Conservation (phyloP, 441 rosid genomes). For the Lepidium campestre region DNA sequence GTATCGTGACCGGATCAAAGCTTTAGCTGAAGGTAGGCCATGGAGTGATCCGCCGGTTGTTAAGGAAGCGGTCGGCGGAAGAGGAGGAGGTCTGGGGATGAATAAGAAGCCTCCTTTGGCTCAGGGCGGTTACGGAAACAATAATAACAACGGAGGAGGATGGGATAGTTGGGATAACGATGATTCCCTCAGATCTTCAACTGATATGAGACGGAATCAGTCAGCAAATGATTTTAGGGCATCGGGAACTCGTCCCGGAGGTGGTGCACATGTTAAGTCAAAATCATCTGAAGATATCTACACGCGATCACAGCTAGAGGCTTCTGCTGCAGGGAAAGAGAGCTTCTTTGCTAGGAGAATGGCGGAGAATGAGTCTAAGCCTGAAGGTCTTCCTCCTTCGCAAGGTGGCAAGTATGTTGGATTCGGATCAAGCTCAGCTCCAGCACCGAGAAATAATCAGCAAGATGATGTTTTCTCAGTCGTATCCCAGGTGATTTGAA, state of each 20-base stretch:
- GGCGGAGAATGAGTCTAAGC: conserved; percentile 71
- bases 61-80: conserved; percentile 40
- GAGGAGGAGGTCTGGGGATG: conserved; percentile 13
- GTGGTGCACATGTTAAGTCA: conserved; percentile 55
- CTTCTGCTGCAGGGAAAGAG: conserved; percentile 80
- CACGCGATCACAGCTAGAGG: conserved; percentile 66
- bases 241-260: conserved; percentile 26
- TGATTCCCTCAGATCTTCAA: conserved; percentile 48
- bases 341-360: conserved; percentile 67
- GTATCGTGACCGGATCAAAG: conserved; percentile 81
- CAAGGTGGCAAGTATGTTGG: conserved; percentile 95
- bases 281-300: conserved; percentile 81
- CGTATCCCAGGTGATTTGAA: conserved; percentile 62
- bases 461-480: conserved; percentile 72
- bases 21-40: conserved; percentile 79
- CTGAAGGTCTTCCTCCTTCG: conserved; percentile 87
- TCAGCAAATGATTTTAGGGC: conserved; percentile 65
- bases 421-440: conserved; percentile 80
- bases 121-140: conserved; percentile 26
- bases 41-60: conserved; percentile 87
- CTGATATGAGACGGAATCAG: conserved; percentile 79
- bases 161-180: conserved; percentile 96
- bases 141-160: conserved; percentile 32
- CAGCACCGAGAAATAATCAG: conserved; percentile 45
- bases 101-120: conserved; percentile 63